Percentiles rank a stretch among this genome's conserved stretches.
These are phyloP conservation scores for Capronia epimyces DNA, from an alignment of 2,329 filamentous ascomycete genomes.

Conservation along the genomic window DNA sequence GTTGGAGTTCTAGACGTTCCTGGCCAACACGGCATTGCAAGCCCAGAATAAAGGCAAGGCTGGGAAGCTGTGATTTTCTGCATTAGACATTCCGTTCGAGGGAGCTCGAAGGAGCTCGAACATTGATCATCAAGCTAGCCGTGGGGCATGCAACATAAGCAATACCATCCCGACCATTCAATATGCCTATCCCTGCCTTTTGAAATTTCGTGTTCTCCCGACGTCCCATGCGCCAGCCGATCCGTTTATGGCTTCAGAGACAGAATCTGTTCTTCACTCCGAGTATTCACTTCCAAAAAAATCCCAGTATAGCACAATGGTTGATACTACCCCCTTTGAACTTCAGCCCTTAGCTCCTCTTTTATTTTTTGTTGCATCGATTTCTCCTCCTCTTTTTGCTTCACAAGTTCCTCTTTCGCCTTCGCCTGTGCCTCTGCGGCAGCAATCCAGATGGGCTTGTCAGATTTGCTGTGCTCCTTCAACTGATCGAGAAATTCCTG, in stretches of 20 bases:
- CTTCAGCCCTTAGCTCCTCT: conserved; percentile 41
- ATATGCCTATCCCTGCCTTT: not conserved
- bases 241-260: no score
- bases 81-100: not conserved
- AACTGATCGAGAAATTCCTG: conserved; percentile 78
- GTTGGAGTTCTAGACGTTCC: not conserved
- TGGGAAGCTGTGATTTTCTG: not conserved
- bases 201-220: not conserved
- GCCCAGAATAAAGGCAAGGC: not conserved
- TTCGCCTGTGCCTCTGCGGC: conserved; percentile 40
- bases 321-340: not conserved
- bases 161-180: not conserved
- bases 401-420: conserved; percentile 33
- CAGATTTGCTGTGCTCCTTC: conserved; percentile 83
- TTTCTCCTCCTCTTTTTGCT: conserved; percentile 38
- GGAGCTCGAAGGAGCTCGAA: not conserved
- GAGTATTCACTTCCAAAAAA: not conserved
- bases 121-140: not conserved
- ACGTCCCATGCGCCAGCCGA: not conserved
- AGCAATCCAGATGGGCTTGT: conserved; percentile 66
- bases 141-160: not conserved
- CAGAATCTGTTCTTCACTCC: no score
- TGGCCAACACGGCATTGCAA: not conserved
- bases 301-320: not conserved
- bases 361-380: conserved; percentile 33